Percentiles rank a stretch among this genome's conserved stretches.
phyloP scores from a whole-genome alignment of 1,284 basidiomycete genomes.

The Boletus sp. region DNA sequence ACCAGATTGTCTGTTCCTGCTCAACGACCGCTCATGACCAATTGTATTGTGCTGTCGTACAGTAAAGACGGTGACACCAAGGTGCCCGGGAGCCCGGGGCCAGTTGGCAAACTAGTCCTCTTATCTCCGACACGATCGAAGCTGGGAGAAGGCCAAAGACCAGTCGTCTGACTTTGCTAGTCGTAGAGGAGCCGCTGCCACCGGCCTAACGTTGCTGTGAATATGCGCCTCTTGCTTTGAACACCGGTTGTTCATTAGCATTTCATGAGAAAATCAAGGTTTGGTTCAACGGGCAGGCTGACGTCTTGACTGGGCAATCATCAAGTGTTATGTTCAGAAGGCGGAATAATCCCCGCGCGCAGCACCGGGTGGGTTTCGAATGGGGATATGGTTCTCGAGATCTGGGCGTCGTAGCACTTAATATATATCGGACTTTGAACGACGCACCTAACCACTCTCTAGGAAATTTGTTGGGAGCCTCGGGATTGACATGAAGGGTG shows the following conservation, averaged over 20 bases:
- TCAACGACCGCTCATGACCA: not conserved
- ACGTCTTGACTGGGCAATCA: not conserved
- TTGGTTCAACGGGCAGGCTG: not conserved
- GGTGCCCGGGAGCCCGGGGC: not conserved
- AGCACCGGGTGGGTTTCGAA: not conserved
- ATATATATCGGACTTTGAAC: not conserved
- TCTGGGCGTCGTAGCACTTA: not conserved
- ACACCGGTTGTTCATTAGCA: not conserved
- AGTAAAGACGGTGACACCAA: not conserved
- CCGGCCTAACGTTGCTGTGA: not conserved
- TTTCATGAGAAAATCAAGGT: not conserved
- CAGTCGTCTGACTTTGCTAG: not conserved
- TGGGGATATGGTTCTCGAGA: not conserved
- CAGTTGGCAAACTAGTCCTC: not conserved
- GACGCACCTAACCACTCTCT: not conserved
- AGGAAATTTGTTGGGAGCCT: not conserved
- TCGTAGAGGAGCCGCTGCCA: not conserved
- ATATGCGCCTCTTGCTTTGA: not conserved
- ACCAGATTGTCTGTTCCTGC: not conserved
- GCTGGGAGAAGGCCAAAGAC: not conserved
- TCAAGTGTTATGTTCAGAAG: not conserved
- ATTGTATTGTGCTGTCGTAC: not conserved
- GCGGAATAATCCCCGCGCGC: not conserved
- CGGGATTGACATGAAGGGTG: not conserved
- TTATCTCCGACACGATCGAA: not conserved